Conservation (phyloP, 768 basidiomycete species). For the Tephrocybe sp. region DNA sequence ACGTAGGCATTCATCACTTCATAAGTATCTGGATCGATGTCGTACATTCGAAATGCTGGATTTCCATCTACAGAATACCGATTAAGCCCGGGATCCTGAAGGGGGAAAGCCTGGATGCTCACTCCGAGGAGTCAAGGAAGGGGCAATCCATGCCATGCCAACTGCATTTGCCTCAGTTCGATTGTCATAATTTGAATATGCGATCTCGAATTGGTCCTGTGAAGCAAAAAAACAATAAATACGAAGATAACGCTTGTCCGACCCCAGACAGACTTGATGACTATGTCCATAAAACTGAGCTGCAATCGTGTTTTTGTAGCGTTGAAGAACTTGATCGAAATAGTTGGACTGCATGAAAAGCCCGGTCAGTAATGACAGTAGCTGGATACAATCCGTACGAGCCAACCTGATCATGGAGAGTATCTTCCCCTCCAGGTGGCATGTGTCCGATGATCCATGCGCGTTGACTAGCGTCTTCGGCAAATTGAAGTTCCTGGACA, state of each 20-base stretch:
- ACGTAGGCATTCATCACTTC: slow-evolving; percentile 59
- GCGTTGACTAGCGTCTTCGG: slow-evolving; percentile 57
- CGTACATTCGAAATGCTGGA: slow-evolving; percentile 57
- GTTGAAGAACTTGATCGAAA: slow-evolving; percentile 58
- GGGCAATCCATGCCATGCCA: slow-evolving; percentile 47
- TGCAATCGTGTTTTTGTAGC: slow-evolving; percentile 57
- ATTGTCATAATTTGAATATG: slow-evolving; percentile 51
- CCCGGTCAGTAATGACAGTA: neutral
- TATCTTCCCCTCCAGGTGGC: slow-evolving; percentile 47
- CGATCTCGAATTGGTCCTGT: slow-evolving; percentile 46
- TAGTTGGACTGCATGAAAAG: slow-evolving; percentile 47
- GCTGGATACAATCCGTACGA: neutral
- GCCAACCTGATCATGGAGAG: slow-evolving; percentile 48
- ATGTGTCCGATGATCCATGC: slow-evolving; percentile 65
- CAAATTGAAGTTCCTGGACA: slow-evolving; percentile 50
- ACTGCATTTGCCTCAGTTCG: slow-evolving; percentile 43
- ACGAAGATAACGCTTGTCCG: neutral
- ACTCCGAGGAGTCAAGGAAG: slow-evolving; percentile 59
- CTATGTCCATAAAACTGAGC: slow-evolving; percentile 64
- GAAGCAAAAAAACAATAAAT: neutral
- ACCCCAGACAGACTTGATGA: slow-evolving; percentile 32
- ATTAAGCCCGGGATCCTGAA: neutral
- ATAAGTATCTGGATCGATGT: slow-evolving; percentile 64
- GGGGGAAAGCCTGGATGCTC: slow-evolving; percentile 12
- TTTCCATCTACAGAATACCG: slow-evolving; percentile 38